phyloP scores from a whole-genome alignment of 164 flowering plant species.

The Akebia trifoliata region DNA sequence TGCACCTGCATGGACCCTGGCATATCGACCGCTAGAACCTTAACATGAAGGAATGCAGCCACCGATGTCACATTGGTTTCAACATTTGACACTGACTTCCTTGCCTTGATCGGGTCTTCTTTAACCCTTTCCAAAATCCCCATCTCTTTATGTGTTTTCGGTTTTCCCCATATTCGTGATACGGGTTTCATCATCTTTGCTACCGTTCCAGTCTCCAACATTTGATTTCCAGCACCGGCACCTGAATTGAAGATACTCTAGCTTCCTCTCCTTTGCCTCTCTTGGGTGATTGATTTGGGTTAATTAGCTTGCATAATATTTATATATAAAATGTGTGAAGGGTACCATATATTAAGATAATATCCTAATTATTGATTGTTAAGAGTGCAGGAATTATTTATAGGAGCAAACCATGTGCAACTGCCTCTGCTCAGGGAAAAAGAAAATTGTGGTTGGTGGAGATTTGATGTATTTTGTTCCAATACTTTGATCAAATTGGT shows the following conservation, averaged over 20 bases:
- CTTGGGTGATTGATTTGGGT: constrained; percentile 10
- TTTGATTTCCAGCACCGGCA: constrained; percentile 14
- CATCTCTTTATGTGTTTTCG: too few species aligned
- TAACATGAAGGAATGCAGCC: constrained; percentile 55
- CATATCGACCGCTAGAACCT: constrained; percentile 76
- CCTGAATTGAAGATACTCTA: constrained; percentile 20
- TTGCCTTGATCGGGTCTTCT: constrained; percentile 9
- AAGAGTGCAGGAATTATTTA: constrained; percentile 6
- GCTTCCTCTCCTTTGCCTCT: constrained; percentile 31
- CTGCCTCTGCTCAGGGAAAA: constrained; percentile 32
- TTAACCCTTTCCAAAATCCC: too few species aligned
- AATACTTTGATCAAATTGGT: background rate
- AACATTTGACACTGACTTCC: constrained; percentile 53
- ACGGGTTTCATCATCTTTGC: constrained; percentile 9
- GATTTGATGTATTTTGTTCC: constrained; percentile 26
- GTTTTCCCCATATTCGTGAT: constrained; percentile 12
- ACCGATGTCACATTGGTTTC: constrained; percentile 46
- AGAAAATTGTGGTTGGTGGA: constrained; percentile 11
- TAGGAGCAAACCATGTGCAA: constrained; percentile 43
- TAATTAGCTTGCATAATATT: background rate
- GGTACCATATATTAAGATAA: constrained; percentile 5
- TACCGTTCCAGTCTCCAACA: background rate
- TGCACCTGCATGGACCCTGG: constrained; percentile 85
- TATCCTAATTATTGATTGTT: too few species aligned
- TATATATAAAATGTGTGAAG: background rate